These are phyloP conservation scores for Suhomyces coccinellae DNA, from an alignment of 1,139 yeast genomes.

Conservation along the genomic window DNA sequence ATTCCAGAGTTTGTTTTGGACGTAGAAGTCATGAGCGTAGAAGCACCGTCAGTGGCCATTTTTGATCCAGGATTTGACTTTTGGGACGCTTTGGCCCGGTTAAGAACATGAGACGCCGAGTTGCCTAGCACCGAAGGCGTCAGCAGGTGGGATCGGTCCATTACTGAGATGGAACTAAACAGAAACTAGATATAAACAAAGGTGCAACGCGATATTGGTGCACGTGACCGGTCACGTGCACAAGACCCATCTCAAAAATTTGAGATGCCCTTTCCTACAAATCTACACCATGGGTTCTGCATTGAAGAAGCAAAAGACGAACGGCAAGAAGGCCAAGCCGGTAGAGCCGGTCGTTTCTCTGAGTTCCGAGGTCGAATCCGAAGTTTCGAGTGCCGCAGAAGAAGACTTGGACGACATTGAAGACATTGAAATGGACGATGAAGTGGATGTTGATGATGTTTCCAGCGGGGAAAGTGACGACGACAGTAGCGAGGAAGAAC, in stretches of 20 bases:
- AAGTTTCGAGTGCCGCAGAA: conserved; percentile 8
- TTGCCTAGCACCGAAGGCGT: neutral
- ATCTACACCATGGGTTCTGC: conserved; percentile 17
- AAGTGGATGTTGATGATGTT: conserved; percentile 18
- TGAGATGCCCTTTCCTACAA: conserved; percentile 1
- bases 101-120: neutral
- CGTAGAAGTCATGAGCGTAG: neutral
- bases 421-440: conserved; percentile 18
- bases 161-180: neutral
- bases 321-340: conserved; percentile 13
- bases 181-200: conserved; percentile 8
- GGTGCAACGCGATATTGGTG: neutral
- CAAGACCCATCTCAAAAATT: conserved; percentile 2
- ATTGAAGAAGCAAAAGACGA: conserved; percentile 22
- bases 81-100: neutral
- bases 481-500: conserved; percentile 11
- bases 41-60: neutral
- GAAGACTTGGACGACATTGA: conserved; percentile 18
- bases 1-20: neutral
- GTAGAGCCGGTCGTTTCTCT: conserved; percentile 7
- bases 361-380: conserved; percentile 7
- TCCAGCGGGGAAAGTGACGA: conserved; percentile 17
- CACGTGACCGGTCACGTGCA: conserved; percentile 2
- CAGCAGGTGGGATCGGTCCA: conserved; percentile 4
- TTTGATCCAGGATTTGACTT: neutral